Evolutionary conservation across 169 alveolate species (phyloP), one percentile per base, ranked within the genome.

Genomic region (Plasmodium vivax): DNA sequence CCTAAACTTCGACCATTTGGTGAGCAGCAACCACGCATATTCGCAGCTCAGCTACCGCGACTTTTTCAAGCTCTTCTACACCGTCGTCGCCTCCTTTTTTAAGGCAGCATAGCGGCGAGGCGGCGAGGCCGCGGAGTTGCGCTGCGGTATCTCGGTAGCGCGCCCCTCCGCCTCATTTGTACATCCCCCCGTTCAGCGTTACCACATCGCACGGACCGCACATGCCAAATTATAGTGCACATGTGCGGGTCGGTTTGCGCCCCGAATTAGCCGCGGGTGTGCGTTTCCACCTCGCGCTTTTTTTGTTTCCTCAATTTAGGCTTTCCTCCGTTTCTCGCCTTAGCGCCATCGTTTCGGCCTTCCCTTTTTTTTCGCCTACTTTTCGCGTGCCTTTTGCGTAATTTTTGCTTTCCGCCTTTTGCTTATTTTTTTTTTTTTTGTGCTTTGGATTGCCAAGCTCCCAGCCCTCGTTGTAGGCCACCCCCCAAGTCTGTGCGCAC

Each of bases 31-130:
- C 51, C 72, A 68, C 72, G 54, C 73, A 6, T 88, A 88, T 80
- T 88, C 94, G 2, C 91, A 80, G 51, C 58, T 79, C 68, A 80
- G 94, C 19, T 88, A 88, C 82, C 32, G 36, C 34, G 79, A 80
- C 34, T 38, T 88, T 62, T 88, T 88, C 27, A 88, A 73, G 73
- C 16, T 88, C 32, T 88, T 88, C 41, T 79, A 88, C 51, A 88
- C 54, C 32, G 14, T 88, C 7, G 72, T 88, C 1, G 9, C 58
- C 1, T 88, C 90, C 51, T 88, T 88, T 80, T 88, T 88, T 88
- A 41, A 88, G 32, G 51, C 51, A 19, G 34, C 58, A 54, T 75
- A 79, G 45, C 34, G 80, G 10, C 14, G n/a, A 8, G 1, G 38
- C 27, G 27, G 27, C 27, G 27, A 23, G 27, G 27, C 27, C 27